Base-by-base conservation (phyloP, 2,329 filamentous ascomycete species). In the Magnaporthales sp. region DNA sequence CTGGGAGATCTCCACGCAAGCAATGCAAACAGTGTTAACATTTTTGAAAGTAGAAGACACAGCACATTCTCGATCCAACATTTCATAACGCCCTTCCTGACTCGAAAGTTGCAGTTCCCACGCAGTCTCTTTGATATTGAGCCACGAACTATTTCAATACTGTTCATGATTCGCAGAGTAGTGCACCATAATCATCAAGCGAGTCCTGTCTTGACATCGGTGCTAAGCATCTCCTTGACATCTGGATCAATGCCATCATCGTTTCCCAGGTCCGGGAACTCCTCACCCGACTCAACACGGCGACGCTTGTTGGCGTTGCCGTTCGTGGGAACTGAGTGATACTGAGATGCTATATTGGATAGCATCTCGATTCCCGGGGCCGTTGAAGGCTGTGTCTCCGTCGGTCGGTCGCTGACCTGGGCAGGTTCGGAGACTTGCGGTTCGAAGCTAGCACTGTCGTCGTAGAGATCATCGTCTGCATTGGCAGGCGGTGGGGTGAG, bases 401-500 rank as follows among this genome's bases (percentile, higher is more conserved):
- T 68, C 32, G 65, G 69, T 58, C 27, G 67, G 56, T 68, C 54
- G 71, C 63, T 56, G 11, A 51, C 26, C 29, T 22, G 32, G n/a
- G 15, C 29, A 22, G n/a, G n/a, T 26, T 56, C 24, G 4, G 38
- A 46, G 11, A 15, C 13, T 32, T 24, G 64, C 29, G 22, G 38
- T 24, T 58, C 46, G 51, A 60, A 66, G 29, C 63, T 65, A n/a
- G 67, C 66, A 8, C 24, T 58, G 8, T 58, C 11, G 64, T 68
- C 69, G 46, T 74, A 72, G 24, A 70, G 70, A 32, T 74, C 70
- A 26, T 70, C 68, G 61, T 75, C 70, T 65, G 78, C 74, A 66
- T 86, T 86, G 68, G 87, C 83, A 2, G 87, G 80, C 1, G 91
- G 91, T n/a, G 93, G 93, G 0, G 93, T 97, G 67, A 97, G 83